Evolutionary conservation across 352 stramenopile species (phyloP).

Genomic region (Hyaloperonospora arabidopsidis): DNA sequence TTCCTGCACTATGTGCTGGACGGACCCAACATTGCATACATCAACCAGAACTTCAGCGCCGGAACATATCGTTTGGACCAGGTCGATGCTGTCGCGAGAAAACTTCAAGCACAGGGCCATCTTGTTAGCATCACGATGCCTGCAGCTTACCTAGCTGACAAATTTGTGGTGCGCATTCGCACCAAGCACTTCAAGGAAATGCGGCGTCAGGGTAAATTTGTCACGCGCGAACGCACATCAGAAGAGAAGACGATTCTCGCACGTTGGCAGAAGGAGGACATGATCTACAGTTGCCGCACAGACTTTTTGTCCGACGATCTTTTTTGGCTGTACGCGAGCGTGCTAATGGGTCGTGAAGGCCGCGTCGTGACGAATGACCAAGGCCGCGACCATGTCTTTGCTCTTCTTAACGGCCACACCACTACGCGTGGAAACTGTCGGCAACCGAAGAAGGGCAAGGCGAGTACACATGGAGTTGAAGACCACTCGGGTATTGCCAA

Average conservation of each 20-base stretch:
- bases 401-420: constrained; percentile 42
- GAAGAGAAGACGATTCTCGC: constrained; percentile 57
- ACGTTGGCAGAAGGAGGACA: constrained; percentile 55
- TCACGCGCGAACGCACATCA: constrained; percentile 36
- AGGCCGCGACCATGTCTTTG: constrained; percentile 92
- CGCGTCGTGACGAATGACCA: constrained; percentile 96
- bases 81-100: constrained; percentile 84
- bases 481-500: constrained; percentile 8
- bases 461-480: constrained; percentile 5
- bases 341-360: constrained; percentile 49
- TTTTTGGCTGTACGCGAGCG: constrained; percentile 96
- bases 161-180: constrained; percentile 52
- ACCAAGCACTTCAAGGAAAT: constrained; percentile 41
- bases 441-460: constrained; percentile 19
- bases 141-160: constrained; percentile 51
- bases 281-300: constrained; percentile 88
- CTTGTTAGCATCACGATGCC: constrained; percentile 75
- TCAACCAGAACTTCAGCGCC: constrained; percentile 92
- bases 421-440: constrained; percentile 10
- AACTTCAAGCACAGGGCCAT: constrained; percentile 77
- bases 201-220: constrained; percentile 43
- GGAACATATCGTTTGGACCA: constrained; percentile 92
- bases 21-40: constrained; percentile 96
- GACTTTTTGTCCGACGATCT: constrained; percentile 91
- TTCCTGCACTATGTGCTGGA: constrained; percentile 88